Percentiles rank a stretch among this genome's conserved stretches.
Evolutionary conservation across 2,329 filamentous ascomycete genomes (phyloP).

Genomic region (Hymenoscyphus occultus): DNA sequence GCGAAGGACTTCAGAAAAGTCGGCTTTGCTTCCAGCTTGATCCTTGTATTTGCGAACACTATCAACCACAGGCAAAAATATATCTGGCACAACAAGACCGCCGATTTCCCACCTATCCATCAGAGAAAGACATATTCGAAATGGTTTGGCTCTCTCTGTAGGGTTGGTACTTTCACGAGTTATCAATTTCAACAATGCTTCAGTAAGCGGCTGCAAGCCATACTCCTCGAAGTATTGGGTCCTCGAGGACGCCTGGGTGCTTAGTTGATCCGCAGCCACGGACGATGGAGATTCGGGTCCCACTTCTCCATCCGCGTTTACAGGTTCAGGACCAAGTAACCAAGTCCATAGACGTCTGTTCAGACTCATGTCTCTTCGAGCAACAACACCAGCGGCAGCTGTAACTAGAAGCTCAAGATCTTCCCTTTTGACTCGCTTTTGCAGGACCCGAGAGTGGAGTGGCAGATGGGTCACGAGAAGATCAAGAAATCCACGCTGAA

Average conservation of each 20-base stretch:
- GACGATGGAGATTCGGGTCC: constrained; percentile 44
- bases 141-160: constrained; percentile 74
- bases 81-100: constrained; percentile 78
- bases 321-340: constrained; percentile 78
- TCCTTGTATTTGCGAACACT: constrained; percentile 75
- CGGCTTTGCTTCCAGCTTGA: constrained; percentile 59
- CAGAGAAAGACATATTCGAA: constrained; percentile 86
- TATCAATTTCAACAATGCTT: constrained; percentile 76
- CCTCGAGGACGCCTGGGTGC: constrained; percentile 45
- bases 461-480: constrained; percentile 87
- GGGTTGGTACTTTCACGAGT: constrained; percentile 50
- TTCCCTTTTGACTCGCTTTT: constrained; percentile 65
- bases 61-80: constrained; percentile 82
- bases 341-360: constrained; percentile 95
- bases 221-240: constrained; percentile 81
- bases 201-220: constrained; percentile 71
- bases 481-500: constrained; percentile 92
- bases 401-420: constrained; percentile 81
- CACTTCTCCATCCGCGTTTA: constrained; percentile 46
- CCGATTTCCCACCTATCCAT: constrained; percentile 99
- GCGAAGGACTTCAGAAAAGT: constrained; percentile 82
- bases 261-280: constrained; percentile 27
- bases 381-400: constrained; percentile 83
- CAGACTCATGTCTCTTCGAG: constrained; percentile 90
- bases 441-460: constrained; percentile 76